Conservation (phyloP, 768 basidiomycete genomes). For the Phanerochaete carnosa region DNA sequence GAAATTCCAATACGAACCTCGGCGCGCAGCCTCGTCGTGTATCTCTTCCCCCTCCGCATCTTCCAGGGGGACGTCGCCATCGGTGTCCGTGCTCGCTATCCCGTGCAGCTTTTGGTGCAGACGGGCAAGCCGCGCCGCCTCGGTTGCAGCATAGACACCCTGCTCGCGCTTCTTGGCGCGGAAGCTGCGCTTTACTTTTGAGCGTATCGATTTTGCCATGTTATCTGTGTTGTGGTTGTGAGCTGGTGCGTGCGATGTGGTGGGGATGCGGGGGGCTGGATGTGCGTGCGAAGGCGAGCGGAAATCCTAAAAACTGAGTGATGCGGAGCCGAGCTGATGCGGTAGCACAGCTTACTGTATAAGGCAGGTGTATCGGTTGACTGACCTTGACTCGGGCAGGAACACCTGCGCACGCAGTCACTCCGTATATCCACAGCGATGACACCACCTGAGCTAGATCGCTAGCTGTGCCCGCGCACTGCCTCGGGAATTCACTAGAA, state of each 20-base stretch:
- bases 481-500: no score
- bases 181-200: slow-evolving; percentile 76
- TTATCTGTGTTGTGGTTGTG: not conserved
- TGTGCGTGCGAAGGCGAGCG: not conserved
- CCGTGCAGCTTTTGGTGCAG: slow-evolving; percentile 63
- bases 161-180: slow-evolving; percentile 73
- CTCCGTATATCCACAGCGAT: no score
- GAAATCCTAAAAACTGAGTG: not conserved
- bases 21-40: slow-evolving; percentile 17
- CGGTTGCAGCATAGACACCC: slow-evolving; percentile 73
- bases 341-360: not conserved
- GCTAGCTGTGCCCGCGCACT: no score
- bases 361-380: not conserved
- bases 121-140: slow-evolving; percentile 74
- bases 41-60: slow-evolving; percentile 30
- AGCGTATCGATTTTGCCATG: slow-evolving; percentile 87
- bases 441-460: no score
- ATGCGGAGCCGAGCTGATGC: not conserved
- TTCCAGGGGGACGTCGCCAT: slow-evolving; percentile 29
- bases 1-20: slow-evolving; percentile 57
- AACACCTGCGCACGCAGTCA: no score
- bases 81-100: slow-evolving; percentile 39
- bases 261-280: not conserved
- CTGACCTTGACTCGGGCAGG: no score
- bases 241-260: not conserved